Conservation (phyloP, 139 green algal species). For the Tetradesmus lagerheimii region DNA sequence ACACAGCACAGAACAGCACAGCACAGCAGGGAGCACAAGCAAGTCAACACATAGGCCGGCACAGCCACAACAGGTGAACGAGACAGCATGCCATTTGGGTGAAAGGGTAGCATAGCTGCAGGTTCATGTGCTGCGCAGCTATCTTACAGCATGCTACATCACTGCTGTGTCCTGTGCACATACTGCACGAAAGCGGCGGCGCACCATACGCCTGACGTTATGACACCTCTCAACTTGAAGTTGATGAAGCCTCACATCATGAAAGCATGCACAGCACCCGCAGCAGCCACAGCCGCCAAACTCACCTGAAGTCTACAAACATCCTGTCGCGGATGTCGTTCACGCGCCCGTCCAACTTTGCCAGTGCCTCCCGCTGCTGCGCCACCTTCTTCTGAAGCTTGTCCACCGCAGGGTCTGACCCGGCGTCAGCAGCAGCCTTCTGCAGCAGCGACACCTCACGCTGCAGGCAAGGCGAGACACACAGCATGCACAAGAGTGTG, state of each 20-base stretch:
- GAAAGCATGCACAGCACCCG: background rate
- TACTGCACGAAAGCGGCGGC: no score
- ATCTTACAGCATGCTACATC: no score
- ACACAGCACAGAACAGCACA: background rate
- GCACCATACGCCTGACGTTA: no score
- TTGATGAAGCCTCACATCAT: background rate
- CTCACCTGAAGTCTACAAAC: constrained; percentile 77
- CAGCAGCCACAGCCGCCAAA: background rate
- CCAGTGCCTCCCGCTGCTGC: constrained; percentile 48
- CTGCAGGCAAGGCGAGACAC: background rate
- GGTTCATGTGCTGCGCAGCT: no score
- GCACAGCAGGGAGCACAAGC: background rate
- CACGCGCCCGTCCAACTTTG: constrained; percentile 62
- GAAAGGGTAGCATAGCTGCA: no score
- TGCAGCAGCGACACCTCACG: constrained; percentile 30
- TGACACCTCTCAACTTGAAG: no score
- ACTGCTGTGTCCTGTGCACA: no score
- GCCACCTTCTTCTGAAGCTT: constrained; percentile 4
- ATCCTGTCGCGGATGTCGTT: constrained; percentile 76
- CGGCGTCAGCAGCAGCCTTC: background rate
- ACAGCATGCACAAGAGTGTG: background rate
- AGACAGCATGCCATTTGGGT: no score
- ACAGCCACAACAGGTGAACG: no score
- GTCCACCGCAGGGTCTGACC: background rate
- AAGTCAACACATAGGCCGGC: background rate